Conservation (phyloP, 179 eudicot species). For the Silene noctiflora region DNA sequence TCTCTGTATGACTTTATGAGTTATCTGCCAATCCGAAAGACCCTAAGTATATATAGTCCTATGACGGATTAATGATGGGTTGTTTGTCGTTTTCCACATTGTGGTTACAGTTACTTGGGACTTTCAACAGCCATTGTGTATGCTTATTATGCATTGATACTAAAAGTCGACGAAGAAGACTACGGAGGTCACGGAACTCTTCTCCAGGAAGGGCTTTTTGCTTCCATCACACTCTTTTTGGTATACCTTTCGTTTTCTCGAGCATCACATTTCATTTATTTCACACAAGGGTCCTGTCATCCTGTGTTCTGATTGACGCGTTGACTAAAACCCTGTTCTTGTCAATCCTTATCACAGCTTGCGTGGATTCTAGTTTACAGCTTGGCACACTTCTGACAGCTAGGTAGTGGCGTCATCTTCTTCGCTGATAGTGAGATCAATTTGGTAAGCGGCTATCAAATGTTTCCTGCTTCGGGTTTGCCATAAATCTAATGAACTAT, state of each 20-base stretch:
- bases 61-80: background rate
- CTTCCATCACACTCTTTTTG: conserved; percentile 86
- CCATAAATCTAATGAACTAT: conserved; percentile 17
- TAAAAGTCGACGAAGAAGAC: conserved; percentile 90
- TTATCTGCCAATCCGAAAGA: too few species aligned
- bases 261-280: background rate
- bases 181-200: conserved; percentile 94
- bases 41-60: too few species aligned
- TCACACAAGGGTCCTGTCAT: background rate
- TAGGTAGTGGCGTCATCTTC: conserved; percentile 10
- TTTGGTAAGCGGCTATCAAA: conserved; percentile 9
- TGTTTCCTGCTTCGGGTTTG: conserved; percentile 8
- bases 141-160: conserved; percentile 75
- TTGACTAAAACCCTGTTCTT: background rate
- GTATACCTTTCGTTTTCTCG: conserved; percentile 28
- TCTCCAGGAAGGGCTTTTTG: conserved; percentile 96
- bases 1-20: too few species aligned
- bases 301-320: background rate
- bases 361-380: conserved; percentile 92
- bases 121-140: conserved; percentile 77
- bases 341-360: conserved; percentile 46
- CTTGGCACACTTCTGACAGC: conserved; percentile 77
- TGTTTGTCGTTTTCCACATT: background rate
- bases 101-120: conserved; percentile 56
- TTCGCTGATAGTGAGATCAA: conserved; percentile 13